These are phyloP conservation scores for Rhynchosporium graminicola DNA, from an alignment of 2,329 filamentous ascomycete species.

Conservation along the genomic window DNA sequence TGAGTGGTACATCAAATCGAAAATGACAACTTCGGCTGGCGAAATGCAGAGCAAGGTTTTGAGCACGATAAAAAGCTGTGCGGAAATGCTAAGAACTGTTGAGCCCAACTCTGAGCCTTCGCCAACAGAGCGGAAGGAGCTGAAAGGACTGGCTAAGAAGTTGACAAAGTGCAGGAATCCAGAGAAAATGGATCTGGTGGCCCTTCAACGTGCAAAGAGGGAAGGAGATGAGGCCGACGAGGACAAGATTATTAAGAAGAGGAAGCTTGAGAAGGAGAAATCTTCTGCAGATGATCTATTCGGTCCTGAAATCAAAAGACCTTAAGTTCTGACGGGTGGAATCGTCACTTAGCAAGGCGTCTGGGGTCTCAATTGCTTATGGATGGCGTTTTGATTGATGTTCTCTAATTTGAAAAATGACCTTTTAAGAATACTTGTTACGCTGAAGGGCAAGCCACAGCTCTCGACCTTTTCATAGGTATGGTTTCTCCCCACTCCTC, in stretches of 20 bases:
- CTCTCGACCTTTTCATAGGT: neutral
- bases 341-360: slow-evolving; percentile 34
- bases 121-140: slow-evolving; percentile 45
- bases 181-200: slow-evolving; percentile 71
- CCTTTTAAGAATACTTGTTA: slow-evolving; percentile 2
- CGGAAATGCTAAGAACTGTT: slow-evolving; percentile 57
- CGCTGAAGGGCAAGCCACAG: neutral
- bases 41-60: slow-evolving; percentile 50
- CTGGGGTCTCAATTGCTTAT: slow-evolving; percentile 28
- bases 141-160: slow-evolving; percentile 65
- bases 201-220: slow-evolving; percentile 59
- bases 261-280: slow-evolving; percentile 46
- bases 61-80: slow-evolving; percentile 51
- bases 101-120: slow-evolving; percentile 41
- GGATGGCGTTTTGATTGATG: slow-evolving; percentile 23
- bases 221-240: slow-evolving; percentile 44
- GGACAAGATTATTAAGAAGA: slow-evolving; percentile 42
- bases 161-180: slow-evolving; percentile 74
- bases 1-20: slow-evolving; percentile 38
- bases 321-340: slow-evolving; percentile 5
- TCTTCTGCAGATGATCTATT: slow-evolving; percentile 40
- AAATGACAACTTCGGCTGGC: slow-evolving; percentile 36
- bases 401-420: slow-evolving; percentile 9
- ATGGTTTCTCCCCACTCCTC: neutral
- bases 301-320: slow-evolving; percentile 35